Evolutionary conservation across 768 basidiomycete species (phyloP), one percentile per base, ranked within the genome.

Genomic region (Termitomyces eurrhizus): DNA sequence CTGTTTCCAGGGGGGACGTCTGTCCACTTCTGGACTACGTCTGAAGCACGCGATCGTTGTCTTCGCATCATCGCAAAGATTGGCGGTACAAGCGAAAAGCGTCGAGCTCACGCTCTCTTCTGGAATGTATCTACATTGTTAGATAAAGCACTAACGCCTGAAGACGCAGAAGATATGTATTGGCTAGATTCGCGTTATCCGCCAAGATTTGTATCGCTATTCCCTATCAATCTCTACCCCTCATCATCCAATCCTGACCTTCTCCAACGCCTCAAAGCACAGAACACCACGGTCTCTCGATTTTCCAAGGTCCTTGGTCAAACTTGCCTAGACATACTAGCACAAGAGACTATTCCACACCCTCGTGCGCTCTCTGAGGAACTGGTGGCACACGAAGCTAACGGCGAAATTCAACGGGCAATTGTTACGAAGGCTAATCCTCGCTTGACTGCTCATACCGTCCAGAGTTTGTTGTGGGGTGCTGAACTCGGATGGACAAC

Each of bases 51-150:
- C 46, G 80, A 83, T 52, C 82, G 92, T 5, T 89, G 87, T 66
- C 73, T 88, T 21, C 79, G 83, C n/a, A 94, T 95, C 58, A 85
- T 93, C 4, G 77, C 79, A 39, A 91, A 90, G 69, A 92, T 96
- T 41, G 93, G 91, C 1, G 92, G 92, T 0, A 74, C 78, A 5
- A 74, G 74, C 61, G 93, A 95, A 73, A 83, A 79, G 62, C 76
- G 77, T 13, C 79, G 93, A 37, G 86, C 85, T 0, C 75, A 77
- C 37, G 88, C 85, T 0, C 71, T 95, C 26, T 87, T 93, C 63
- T 72, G 70, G 21, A 66, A 68, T 3, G 61, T 61, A n/a, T 64
- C 64, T 7, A 59, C 58, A 2, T 55, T 66, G 26, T 39, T 59
- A 24, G 42, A 67, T 5, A 56, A 67, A 29, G 54, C 45, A 24